These are phyloP conservation scores for Bisporella sp. DNA, from an alignment of 2,329 filamentous ascomycete genomes.

Conservation along the genomic window DNA sequence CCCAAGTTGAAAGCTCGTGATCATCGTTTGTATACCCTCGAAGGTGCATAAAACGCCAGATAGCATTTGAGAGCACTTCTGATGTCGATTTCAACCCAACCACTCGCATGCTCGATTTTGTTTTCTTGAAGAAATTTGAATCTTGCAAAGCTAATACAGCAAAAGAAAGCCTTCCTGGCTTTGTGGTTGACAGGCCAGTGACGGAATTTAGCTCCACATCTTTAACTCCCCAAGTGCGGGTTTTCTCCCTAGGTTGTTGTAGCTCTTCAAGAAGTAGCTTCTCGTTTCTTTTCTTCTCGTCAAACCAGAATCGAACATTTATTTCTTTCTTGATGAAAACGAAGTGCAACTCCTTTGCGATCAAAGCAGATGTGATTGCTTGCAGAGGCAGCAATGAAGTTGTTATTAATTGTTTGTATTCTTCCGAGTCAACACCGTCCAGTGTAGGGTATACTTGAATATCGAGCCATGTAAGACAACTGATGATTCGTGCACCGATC, in stretches of 20 bases:
- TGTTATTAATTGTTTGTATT: conserved; percentile 75
- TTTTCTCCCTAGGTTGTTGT: conserved; percentile 43
- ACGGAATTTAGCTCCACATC: conserved; percentile 42
- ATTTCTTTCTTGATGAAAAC: conserved; percentile 79
- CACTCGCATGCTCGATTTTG: conserved; percentile 43
- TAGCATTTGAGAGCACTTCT: conserved; percentile 63
- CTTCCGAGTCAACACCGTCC: conserved; percentile 71
- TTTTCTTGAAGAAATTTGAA: conserved; percentile 61
- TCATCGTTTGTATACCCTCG: conserved; percentile 74
- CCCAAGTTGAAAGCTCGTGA: conserved; percentile 80
- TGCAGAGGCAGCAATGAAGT: conserved; percentile 67
- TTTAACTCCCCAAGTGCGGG: conserved; percentile 67
- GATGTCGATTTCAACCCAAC: conserved; percentile 51
- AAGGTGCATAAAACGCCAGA: conserved; percentile 86
- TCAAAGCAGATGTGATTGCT: conserved; percentile 68
- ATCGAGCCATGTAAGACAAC: conserved; percentile 75
- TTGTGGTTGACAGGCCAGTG: conserved; percentile 31
- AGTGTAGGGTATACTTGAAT: conserved; percentile 76
- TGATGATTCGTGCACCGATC: conserved; percentile 70
- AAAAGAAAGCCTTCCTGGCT: conserved; percentile 43
- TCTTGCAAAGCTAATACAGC: conserved; percentile 64
- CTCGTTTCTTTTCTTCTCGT: conserved; percentile 38
- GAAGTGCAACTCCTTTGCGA: conserved; percentile 73
- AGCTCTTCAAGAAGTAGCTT: conserved; percentile 59
- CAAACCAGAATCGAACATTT: conserved; percentile 77